Percentiles rank a stretch among this genome's conserved stretches.
Evolutionary conservation across 257 asterid genomes (phyloP).

Genomic region (Cinchona pubescens): DNA sequence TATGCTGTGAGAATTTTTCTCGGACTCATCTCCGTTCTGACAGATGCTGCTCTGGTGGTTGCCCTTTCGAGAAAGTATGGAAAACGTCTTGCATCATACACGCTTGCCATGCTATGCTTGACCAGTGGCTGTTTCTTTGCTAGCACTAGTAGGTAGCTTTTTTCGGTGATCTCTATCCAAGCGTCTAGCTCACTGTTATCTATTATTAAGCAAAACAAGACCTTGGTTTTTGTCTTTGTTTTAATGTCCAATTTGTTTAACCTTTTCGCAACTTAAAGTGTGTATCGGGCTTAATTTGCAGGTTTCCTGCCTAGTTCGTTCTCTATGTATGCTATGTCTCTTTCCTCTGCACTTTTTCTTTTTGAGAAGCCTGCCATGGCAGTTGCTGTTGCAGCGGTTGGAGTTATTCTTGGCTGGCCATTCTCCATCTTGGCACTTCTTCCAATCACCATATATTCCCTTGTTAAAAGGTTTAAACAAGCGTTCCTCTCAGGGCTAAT

Average conservation of each 20-base stretch:
- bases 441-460: constrained; percentile 77
- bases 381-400: constrained; percentile 78
- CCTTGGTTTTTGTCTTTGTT: not conserved
- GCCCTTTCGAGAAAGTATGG: constrained; percentile 93
- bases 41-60: constrained; percentile 89
- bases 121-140: constrained; percentile 98
- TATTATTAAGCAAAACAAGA: not conserved
- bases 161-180: not conserved
- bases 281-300: constrained; percentile 32
- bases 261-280: not conserved
- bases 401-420: constrained; percentile 98
- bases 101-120: constrained; percentile 96
- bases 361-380: constrained; percentile 86
- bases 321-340: constrained; percentile 95
- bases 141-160: constrained; percentile 65
- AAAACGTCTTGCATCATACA: constrained; percentile 84
- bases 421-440: constrained; percentile 91
- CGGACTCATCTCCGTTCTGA: constrained; percentile 62
- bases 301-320: constrained; percentile 99
- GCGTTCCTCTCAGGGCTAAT: constrained; percentile 64
- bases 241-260: not conserved
- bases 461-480: constrained; percentile 56
- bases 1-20: constrained; percentile 85
- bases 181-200: not conserved
- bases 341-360: constrained; percentile 84